A percentile compares a stretch with the other conserved stretches of the same genome.
phyloP scores from a whole-genome alignment of 1,139 yeast species.

The Hyphopichia pseudoburtonii region DNA sequence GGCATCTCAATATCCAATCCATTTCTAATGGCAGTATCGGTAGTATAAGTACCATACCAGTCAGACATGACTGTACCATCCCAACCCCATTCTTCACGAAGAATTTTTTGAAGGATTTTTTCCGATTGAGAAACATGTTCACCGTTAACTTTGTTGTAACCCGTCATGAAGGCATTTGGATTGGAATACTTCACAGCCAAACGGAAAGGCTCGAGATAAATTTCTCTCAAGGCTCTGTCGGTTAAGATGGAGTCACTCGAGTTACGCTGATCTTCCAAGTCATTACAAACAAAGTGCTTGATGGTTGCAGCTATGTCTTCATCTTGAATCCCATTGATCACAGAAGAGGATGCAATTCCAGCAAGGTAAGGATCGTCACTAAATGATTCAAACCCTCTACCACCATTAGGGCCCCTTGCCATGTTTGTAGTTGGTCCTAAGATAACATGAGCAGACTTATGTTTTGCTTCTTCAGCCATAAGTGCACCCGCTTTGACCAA shows the following conservation, averaged over 20 bases:
- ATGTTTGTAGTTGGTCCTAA: constrained; percentile 58
- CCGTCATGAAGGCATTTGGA: constrained; percentile 58
- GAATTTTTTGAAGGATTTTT: constrained; percentile 40
- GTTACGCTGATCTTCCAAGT: constrained; percentile 56
- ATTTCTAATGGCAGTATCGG: constrained; percentile 46
- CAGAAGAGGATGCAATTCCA: constrained; percentile 50
- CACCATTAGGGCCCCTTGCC: constrained; percentile 62
- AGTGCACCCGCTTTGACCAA: constrained; percentile 39
- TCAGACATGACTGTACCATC: constrained; percentile 59
- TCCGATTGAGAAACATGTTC: constrained; percentile 51
- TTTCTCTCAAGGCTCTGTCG: constrained; percentile 60
- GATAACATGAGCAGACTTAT: constrained; percentile 49
- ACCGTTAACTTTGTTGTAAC: constrained; percentile 61
- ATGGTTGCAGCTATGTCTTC: constrained; percentile 54
- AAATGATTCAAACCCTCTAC: constrained; percentile 64
- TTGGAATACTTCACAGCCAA: constrained; percentile 50
- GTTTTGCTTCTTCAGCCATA: constrained; percentile 51
- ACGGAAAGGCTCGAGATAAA: constrained; percentile 63
- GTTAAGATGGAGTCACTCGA: constrained; percentile 49
- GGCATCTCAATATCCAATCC: constrained; percentile 70
- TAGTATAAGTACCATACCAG: constrained; percentile 62
- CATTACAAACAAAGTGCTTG: constrained; percentile 62
- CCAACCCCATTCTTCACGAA: constrained; percentile 57
- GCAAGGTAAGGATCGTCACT: constrained; percentile 61
- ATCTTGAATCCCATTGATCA: constrained; percentile 55